Evolutionary conservation across 768 basidiomycete species (phyloP), one percentile per base, ranked within the genome.

Genomic region (Pulveroboletus ravenelii): DNA sequence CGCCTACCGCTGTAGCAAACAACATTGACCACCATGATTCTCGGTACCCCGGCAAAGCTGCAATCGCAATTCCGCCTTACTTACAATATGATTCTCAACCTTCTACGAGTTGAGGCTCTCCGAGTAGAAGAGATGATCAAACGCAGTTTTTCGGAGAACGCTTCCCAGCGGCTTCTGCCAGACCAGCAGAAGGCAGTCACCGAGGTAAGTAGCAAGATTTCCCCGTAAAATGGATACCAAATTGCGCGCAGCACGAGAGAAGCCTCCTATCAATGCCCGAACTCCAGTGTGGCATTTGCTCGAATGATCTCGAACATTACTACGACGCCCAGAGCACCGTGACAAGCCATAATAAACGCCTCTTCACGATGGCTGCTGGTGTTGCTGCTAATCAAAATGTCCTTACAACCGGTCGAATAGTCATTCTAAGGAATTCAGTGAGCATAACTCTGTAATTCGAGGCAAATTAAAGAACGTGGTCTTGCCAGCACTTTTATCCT

Each of bases 101-200:
- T 99, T 35, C 78, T 99, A 10, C 84, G 96, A 17, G 96, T 99
- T 10, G 96, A 99, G 63, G 94, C 96, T 0, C 75, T 99, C 41
- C 78, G 85, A 52, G 95, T 98, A 15, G 96, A 99, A 64, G 96
- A 99, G 70, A 99, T 99, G 96, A 98, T 99, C 65, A 98, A 98
- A 68, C 79, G 96, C 35, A 93, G 91, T 66, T 99, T 99, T 70
- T 98, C 96, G 15, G 96, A 99, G 72, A 98, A 98, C 63, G 85
- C 93, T 1, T 88, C 96, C 0, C 96, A 99, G 63, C 78, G 86
- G 35, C 73, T 97, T 39, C 72, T 97, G 29, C 96, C 96, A 5
- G 93, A 95, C 48, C 91, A 98, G 54, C 93, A 98, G 68, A 84
- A 87, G 65, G 81, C 86, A 63, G 89, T 98, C 20, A 65, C 75